A percentile compares a stretch with the other conserved stretches of the same genome.
phyloP scores from a whole-genome alignment of 371 early-diverging fungal genomes.

The Circinella umbellata region DNA sequence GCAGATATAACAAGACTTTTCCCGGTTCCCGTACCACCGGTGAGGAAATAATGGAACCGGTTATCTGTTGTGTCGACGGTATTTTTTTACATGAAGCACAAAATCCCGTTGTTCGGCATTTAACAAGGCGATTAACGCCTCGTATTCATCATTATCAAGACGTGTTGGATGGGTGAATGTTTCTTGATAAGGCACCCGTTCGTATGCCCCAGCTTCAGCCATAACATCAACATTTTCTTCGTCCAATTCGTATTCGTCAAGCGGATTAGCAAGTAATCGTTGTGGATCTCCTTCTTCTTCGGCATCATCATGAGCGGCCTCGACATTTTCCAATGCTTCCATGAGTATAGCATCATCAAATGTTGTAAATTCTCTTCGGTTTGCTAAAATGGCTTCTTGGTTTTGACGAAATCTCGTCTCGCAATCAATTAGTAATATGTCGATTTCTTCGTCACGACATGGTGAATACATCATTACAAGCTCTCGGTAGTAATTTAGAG shows the following conservation, averaged over 20 bases:
- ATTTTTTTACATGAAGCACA: neutral
- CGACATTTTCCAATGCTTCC: neutral
- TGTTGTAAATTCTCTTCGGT: neutral
- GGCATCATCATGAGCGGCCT: neutral
- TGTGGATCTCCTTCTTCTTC: neutral
- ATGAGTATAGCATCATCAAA: neutral
- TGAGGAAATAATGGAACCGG: constrained; percentile 3
- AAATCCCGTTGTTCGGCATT: constrained; percentile 4
- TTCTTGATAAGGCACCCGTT: neutral
- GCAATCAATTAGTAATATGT: neutral
- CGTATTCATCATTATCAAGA: neutral
- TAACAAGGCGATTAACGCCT: neutral
- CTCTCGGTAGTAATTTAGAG: neutral
- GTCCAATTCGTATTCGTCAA: neutral
- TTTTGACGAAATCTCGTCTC: neutral
- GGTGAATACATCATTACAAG: neutral
- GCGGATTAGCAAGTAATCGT: neutral
- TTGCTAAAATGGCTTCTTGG: neutral
- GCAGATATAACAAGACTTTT: constrained; percentile 10
- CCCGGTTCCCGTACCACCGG: constrained; percentile 13
- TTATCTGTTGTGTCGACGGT: neutral
- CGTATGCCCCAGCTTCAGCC: neutral
- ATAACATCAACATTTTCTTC: neutral
- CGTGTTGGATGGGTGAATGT: neutral
- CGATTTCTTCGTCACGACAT: neutral